Evolutionary conservation across 371 early-diverging fungal genomes (phyloP).

Genomic region (Antonospora locustae): DNA sequence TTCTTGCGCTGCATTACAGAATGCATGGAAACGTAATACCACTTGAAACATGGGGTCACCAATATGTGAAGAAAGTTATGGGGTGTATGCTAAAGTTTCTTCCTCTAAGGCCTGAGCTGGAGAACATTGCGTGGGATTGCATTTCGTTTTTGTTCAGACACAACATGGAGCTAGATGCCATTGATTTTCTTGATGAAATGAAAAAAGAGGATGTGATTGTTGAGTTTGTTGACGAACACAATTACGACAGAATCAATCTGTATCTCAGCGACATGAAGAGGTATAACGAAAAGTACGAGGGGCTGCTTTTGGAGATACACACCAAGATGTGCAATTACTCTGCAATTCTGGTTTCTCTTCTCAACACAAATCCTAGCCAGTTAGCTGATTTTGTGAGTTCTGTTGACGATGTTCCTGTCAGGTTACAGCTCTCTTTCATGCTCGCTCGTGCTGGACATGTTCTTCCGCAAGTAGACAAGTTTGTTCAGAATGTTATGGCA

Average conservation of each 20-base stretch:
- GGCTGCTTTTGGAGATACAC: slow-evolving; percentile 31
- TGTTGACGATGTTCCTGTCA: too few species aligned
- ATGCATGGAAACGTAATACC: slow-evolving; percentile 43
- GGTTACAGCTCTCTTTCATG: neutral
- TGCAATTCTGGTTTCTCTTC: slow-evolving; percentile 16
- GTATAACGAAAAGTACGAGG: slow-evolving; percentile 21
- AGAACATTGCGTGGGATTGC: slow-evolving; percentile 20
- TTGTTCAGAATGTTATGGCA: too few species aligned
- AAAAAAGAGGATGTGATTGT: slow-evolving; percentile 26
- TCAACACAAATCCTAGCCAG: too few species aligned
- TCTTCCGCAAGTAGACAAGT: too few species aligned
- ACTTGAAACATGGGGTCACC: slow-evolving; percentile 51
- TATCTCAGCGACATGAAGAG: slow-evolving; percentile 43
- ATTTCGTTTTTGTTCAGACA: slow-evolving; percentile 46
- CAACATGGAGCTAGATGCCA: slow-evolving; percentile 53
- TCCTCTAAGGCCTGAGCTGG: neutral
- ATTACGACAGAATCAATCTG: slow-evolving; percentile 42
- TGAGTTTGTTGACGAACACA: slow-evolving; percentile 45
- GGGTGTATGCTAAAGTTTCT: slow-evolving; percentile 18
- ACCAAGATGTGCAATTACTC: slow-evolving; percentile 24
- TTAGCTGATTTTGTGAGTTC: too few species aligned
- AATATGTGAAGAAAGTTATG: slow-evolving; percentile 50
- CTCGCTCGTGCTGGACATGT: too few species aligned
- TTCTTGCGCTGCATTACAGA: slow-evolving; percentile 39
- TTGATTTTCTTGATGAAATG: slow-evolving; percentile 53